Evolutionary conservation across 768 basidiomycete species (phyloP).

Genomic region (Suillus subaureus): DNA sequence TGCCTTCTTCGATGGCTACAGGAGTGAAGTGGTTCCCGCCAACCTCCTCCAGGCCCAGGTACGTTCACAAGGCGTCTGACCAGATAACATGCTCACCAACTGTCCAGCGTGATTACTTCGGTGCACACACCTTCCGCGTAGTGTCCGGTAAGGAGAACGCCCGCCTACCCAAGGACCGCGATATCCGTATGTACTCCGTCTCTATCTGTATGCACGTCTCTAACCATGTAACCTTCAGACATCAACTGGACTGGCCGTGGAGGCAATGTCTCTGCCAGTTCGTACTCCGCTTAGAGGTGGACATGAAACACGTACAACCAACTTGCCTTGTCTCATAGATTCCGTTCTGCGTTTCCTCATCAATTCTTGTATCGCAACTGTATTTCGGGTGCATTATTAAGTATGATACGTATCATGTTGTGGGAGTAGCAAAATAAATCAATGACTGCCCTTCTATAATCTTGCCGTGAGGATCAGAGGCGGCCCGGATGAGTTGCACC

Average conservation of each 20-base stretch:
- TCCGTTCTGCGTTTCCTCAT: constrained; percentile 11
- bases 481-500: not conserved
- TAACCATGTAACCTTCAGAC: constrained; percentile 48
- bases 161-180: constrained; percentile 75
- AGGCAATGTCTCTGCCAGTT: constrained; percentile 88
- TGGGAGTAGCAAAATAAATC: constrained; percentile 19
- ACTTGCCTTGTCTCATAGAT: constrained; percentile 20
- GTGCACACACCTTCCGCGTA: constrained; percentile 97
- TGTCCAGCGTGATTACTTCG: constrained; percentile 92
- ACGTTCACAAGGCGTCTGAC: constrained; percentile 13
- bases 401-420: constrained; percentile 19
- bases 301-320: constrained; percentile 3
- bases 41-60: constrained; percentile 95
- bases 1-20: constrained; percentile 98
- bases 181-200: constrained; percentile 74
- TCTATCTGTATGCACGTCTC: not conserved
- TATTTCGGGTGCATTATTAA: constrained; percentile 11
- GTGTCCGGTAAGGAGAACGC: constrained; percentile 89
- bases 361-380: constrained; percentile 15
- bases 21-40: constrained; percentile 92
- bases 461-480: not conserved
- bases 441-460: not conserved
- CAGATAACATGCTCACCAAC: constrained; percentile 11
- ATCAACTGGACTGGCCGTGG: constrained; percentile 99
- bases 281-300: constrained; percentile 65